These are phyloP conservation scores for Ustilago loliicola DNA, from an alignment of 1,284 basidiomycete species.

Conservation along the genomic window DNA sequence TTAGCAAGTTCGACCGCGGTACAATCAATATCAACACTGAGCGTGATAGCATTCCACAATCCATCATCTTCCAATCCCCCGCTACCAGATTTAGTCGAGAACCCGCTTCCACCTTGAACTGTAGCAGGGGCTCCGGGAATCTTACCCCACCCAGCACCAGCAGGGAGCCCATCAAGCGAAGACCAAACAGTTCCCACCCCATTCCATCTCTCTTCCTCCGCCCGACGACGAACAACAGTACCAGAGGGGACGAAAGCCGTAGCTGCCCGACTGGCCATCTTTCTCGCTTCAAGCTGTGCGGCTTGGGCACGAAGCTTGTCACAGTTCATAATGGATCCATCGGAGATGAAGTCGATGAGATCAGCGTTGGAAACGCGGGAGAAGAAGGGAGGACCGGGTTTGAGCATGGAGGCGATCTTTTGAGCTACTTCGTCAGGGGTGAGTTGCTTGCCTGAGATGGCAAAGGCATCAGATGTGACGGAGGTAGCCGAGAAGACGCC, in stretches of 20 bases:
- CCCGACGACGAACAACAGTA: conserved; percentile 33
- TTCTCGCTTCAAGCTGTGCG: conserved; percentile 22
- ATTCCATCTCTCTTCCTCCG: conserved; percentile 45
- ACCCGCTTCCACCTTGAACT: conserved; percentile 14
- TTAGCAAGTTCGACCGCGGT: conserved; percentile 44
- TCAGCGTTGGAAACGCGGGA: conserved; percentile 57
- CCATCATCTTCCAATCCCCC: conserved; percentile 56
- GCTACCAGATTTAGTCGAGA: conserved; percentile 16
- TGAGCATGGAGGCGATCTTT: conserved; percentile 63
- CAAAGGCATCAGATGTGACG: conserved; percentile 19
- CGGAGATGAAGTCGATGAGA: conserved; percentile 56
- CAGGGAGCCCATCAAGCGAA: conserved; percentile 51
- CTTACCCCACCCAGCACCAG: conserved; percentile 35
- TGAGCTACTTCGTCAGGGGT: conserved; percentile 56
- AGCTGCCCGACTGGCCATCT: conserved; percentile 26
- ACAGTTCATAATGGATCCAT: conserved; percentile 59
- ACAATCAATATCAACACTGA: conserved; percentile 54
- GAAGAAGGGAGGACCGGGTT: conserved; percentile 64
- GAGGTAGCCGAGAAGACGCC: conserved; percentile 24
- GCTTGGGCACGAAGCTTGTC: conserved; percentile 41
- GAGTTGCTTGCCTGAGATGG: conserved; percentile 44
- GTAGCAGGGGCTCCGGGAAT: conserved; percentile 43
- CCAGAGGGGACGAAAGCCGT: conserved; percentile 34
- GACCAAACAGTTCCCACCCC: conserved; percentile 62
- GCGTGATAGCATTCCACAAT: conserved; percentile 58